Evolutionary conservation across 2,329 filamentous ascomycete species (phyloP).

Genomic region (Botryotinia globosa): DNA sequence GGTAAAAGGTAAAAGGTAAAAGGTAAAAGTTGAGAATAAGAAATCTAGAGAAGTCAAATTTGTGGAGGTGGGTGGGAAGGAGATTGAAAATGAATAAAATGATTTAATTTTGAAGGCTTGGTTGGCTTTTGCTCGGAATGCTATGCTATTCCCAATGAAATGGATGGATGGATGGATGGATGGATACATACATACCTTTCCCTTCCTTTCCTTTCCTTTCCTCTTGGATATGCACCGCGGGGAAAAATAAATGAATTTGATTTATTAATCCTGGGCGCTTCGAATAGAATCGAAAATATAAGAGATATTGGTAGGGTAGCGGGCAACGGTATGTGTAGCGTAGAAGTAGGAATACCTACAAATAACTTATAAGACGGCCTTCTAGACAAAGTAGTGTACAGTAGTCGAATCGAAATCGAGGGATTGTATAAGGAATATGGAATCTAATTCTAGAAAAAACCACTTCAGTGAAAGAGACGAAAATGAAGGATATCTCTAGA

Average conservation of each 20-base stretch:
- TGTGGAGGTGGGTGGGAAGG: conserved; percentile 10
- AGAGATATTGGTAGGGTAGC: not conserved
- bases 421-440: not conserved
- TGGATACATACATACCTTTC: not conserved
- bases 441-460: not conserved
- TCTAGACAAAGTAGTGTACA: not conserved
- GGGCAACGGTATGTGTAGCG: not conserved
- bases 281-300: not conserved
- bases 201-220: no score
- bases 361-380: not conserved
- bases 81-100: not conserved
- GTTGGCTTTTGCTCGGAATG: conserved; percentile 5
- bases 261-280: not conserved
- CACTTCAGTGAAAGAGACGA: not conserved
- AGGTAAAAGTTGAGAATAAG: not conserved
- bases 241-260: not conserved
- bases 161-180: conserved; percentile 2
- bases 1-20: not conserved
- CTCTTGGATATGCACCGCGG: not conserved
- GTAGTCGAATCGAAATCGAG: not conserved
- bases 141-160: not conserved
- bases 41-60: not conserved
- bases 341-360: not conserved
- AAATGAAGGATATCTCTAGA: not conserved
- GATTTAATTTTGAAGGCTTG: not conserved